Evolutionary conservation across 192 early-diverging fungal species (phyloP), one percentile per base, ranked within the genome.

Genomic region (Glomus cerebriforme): DNA sequence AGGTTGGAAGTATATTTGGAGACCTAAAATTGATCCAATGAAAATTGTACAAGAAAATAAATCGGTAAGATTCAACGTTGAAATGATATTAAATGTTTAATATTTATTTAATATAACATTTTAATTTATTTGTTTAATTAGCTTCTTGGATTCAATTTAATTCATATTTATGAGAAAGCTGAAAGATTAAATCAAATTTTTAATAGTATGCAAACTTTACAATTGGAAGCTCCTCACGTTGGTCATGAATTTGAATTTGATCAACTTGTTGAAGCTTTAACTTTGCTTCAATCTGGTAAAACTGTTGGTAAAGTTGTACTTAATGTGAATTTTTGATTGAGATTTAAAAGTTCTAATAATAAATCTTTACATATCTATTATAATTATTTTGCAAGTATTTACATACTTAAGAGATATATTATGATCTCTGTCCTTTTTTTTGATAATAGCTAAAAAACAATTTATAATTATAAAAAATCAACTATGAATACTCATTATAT

Each of bases 121-220:
- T 7, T 17, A 66, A 19, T 19, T 32, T 32, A 37, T 9, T 66
- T 66, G 17, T 32, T 19, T 47, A 43, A 12, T 35, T 77, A 79
- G 77, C 17, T 79, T 32, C 29, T 72, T n/a, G 77, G 77, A 29
- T 79, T 79, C 27, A 79, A 79, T 68, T 70, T 79, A 59, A 79
- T 79, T 35, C 77, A 79, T 49, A 19, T 79, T n/a, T 79, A 71
- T 59, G 66, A 79, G 10, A 29, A 22, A 49, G 31, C 19, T 15
- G 63, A 79, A 59, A 22, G 22, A 35, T 39, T 79, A 24, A 79
- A 79, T 72, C 43, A 43, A 15, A 29, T 79, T 24, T 79, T 66
- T 34, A 49, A 73, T 29, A 15, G 15, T n/a, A 47, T 73, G 27
- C 49, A 58, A 37, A 5, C 24, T 22, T 67, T 70, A 24, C n/a